Conservation (phyloP, 371 early-diverging fungal genomes). For the Mucor sp. region DNA sequence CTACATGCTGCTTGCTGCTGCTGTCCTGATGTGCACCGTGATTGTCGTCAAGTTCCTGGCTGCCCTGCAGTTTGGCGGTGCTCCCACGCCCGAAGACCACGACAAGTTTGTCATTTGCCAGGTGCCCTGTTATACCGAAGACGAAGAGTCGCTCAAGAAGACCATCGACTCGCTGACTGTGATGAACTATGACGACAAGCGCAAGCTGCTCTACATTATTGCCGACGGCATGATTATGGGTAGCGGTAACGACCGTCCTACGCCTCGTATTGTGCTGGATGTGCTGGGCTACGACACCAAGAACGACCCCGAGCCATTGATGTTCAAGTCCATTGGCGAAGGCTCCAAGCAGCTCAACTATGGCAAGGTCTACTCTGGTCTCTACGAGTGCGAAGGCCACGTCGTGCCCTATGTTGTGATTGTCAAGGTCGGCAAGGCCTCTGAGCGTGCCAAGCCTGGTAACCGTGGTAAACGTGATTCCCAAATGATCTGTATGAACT, state of each 20-base stretch:
- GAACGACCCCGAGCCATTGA: conserved; percentile 88
- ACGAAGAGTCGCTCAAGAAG: conserved; percentile 86
- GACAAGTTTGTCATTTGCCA: conserved; percentile 88
- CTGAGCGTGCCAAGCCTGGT: conserved; percentile 85
- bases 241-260: conserved; percentile 95
- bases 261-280: conserved; percentile 96
- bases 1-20: conserved; percentile 81
- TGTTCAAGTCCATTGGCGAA: conserved; percentile 93
- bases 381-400: conserved; percentile 90
- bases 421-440: conserved; percentile 90
- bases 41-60: conserved; percentile 92
- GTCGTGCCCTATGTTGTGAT: conserved; percentile 94
- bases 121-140: conserved; percentile 98
- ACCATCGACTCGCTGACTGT: conserved; percentile 96
- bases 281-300: conserved; percentile 90
- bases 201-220: conserved; percentile 93
- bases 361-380: conserved; percentile 98
- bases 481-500: conserved; percentile 98
- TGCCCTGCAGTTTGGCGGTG: conserved; percentile 82
- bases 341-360: conserved; percentile 91
- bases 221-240: conserved; percentile 95
- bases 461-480: conserved; percentile 99
- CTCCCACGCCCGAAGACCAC: conserved; percentile 79
- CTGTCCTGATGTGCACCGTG: conserved; percentile 80
- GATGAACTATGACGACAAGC: conserved; percentile 92